A percentile compares a stretch with the other conserved stretches of the same genome.
These are phyloP conservation scores for Senecio squalidus DNA, from an alignment of 140 eudicot genomes.

Conservation along the genomic window DNA sequence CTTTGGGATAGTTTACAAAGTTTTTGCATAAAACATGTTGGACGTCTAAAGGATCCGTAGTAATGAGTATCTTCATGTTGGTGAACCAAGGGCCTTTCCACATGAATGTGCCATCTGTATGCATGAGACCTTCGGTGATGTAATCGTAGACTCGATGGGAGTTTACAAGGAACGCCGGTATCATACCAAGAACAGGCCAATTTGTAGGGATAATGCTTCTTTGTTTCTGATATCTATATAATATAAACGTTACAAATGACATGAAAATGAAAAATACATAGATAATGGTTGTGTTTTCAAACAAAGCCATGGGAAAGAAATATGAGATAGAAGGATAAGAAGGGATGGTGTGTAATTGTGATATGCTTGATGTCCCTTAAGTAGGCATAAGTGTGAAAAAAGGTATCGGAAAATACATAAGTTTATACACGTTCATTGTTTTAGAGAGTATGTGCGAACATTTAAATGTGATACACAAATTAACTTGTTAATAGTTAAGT, in stretches of 20 bases:
- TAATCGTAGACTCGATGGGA: background rate
- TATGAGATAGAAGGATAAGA: background rate
- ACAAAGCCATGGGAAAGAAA: background rate
- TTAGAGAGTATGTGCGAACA: no score
- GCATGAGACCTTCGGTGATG: background rate
- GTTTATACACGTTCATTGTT: no score
- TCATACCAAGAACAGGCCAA: background rate
- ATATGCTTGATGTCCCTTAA: background rate
- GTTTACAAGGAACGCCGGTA: background rate
- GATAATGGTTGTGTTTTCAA: background rate
- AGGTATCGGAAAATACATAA: no score
- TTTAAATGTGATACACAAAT: no score
- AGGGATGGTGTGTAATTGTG: background rate
- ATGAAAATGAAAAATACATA: background rate
- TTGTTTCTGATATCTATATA: background rate
- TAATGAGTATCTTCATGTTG: background rate
- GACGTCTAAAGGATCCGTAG: background rate
- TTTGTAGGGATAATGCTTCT: background rate
- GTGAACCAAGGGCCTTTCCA: background rate
- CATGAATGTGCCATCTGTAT: background rate
- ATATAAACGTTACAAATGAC: background rate
- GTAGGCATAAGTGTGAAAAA: background rate
- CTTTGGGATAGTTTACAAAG: background rate
- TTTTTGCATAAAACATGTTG: background rate
- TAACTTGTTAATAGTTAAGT: no score